phyloP scores from a whole-genome alignment of 495 filamentous ascomycete species.

The Astrocystis sublimbata region DNA sequence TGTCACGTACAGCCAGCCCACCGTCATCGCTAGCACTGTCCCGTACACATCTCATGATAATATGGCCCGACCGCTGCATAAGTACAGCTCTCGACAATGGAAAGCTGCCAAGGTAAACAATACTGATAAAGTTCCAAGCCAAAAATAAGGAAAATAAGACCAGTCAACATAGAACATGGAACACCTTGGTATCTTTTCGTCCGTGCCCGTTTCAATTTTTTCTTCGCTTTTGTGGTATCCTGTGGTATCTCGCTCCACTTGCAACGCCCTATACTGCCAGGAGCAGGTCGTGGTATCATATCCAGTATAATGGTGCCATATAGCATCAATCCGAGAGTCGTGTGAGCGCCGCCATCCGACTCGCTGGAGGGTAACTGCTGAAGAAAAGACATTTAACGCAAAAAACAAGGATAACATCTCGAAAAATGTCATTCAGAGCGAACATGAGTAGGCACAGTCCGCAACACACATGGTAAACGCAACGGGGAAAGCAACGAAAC shows the following conservation, averaged over 20 bases:
- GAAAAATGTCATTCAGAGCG: slow-evolving; percentile 19
- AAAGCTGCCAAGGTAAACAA: slow-evolving; percentile 12
- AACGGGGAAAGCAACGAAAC: background rate
- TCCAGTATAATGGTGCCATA: slow-evolving; percentile 35
- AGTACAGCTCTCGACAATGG: slow-evolving; percentile 7
- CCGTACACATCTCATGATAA: background rate
- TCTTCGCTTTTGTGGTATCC: slow-evolving; percentile 40
- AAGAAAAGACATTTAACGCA: slow-evolving; percentile 17
- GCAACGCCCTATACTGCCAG: slow-evolving; percentile 37
- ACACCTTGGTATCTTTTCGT: slow-evolving; percentile 31
- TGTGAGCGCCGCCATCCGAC: slow-evolving; percentile 26
- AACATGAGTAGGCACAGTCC: background rate
- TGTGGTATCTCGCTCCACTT: slow-evolving; percentile 38
- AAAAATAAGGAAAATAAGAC: slow-evolving; percentile 26
- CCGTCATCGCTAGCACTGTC: background rate
- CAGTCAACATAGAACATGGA: too few relatives aligned
- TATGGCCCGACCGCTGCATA: slow-evolving; percentile 1
- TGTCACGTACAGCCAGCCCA: background rate
- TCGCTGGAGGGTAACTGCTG: slow-evolving; percentile 14
- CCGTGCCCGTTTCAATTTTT: slow-evolving; percentile 28
- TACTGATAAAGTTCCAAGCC: slow-evolving; percentile 21
- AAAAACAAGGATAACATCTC: slow-evolving; percentile 18
- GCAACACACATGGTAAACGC: background rate
- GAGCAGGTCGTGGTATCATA: slow-evolving; percentile 39
- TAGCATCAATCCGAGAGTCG: slow-evolving; percentile 35